A percentile compares a stretch with the other conserved stretches of the same genome.
These are phyloP conservation scores for Fomitopsis schrenkii DNA, from an alignment of 1,284 basidiomycete genomes.

Conservation along the genomic window DNA sequence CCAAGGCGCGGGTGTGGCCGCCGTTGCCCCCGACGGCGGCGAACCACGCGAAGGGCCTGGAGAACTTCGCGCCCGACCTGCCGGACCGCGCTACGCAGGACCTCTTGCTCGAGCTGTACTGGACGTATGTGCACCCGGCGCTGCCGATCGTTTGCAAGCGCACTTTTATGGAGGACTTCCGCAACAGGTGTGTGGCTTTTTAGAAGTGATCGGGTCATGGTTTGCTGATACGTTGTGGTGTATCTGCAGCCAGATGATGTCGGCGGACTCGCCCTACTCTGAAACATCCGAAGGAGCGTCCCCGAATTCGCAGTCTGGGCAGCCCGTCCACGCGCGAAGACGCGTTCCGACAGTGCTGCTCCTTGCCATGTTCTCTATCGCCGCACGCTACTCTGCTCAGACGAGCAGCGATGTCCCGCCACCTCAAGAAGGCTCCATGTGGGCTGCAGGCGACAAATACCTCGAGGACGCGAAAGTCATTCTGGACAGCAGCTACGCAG, in stretches of 20 bases:
- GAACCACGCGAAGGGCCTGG: conserved; percentile 30
- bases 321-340: conserved; percentile 36
- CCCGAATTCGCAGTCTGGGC: conserved; percentile 29
- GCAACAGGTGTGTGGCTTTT: conserved; percentile 25
- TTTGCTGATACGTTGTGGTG: background rate
- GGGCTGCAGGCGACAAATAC: conserved; percentile 77
- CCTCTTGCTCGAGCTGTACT: conserved; percentile 71
- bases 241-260: conserved; percentile 10
- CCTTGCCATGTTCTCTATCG: conserved; percentile 74
- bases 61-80: conserved; percentile 38
- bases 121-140: conserved; percentile 71
- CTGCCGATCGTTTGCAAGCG: conserved; percentile 73
- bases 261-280: conserved; percentile 21
- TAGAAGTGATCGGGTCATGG: no score
- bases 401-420: conserved; percentile 29
- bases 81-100: conserved; percentile 59
- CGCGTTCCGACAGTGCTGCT: conserved; percentile 64
- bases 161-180: conserved; percentile 62
- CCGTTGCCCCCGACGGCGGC: conserved; percentile 40
- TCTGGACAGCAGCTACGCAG: conserved; percentile 64
- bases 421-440: conserved; percentile 62
- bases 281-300: conserved; percentile 29
- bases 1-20: conserved; percentile 81
- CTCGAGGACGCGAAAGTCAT: conserved; percentile 65
- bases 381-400: conserved; percentile 57